Percentiles rank a stretch among this genome's conserved stretches.
These are phyloP conservation scores for Boletus smithii DNA, from an alignment of 1,284 basidiomycete genomes.

Conservation along the genomic window DNA sequence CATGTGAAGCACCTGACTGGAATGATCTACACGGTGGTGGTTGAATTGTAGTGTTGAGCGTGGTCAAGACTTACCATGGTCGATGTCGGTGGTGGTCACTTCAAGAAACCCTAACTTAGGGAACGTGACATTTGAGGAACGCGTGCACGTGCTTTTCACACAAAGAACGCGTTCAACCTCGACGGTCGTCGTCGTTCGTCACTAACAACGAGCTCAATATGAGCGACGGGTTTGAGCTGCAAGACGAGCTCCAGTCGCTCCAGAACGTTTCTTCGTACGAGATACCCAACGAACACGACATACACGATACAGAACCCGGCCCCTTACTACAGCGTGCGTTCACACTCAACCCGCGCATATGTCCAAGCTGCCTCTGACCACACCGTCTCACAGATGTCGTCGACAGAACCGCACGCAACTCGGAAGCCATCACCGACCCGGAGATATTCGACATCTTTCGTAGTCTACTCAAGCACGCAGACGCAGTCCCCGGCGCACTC, in stretches of 20 bases:
- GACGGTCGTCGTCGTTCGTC: too few species aligned
- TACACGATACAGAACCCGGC: constrained; percentile 37
- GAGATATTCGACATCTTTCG: constrained; percentile 78
- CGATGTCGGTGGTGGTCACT: neutral
- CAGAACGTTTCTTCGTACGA: constrained; percentile 42
- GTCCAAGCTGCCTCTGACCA: constrained; percentile 4
- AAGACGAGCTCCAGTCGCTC: constrained; percentile 50
- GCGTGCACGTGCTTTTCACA: constrained; percentile 21
- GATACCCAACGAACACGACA: constrained; percentile 49
- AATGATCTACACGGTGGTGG: constrained; percentile 62
- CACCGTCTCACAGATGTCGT: constrained; percentile 62
- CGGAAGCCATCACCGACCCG: constrained; percentile 62
- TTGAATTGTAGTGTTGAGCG: neutral
- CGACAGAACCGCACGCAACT: constrained; percentile 67
- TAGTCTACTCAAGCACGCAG: constrained; percentile 70
- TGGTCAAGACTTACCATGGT: constrained; percentile 26
- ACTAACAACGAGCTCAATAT: too few species aligned
- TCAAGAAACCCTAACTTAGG: neutral
- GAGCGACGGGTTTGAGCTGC: constrained; percentile 41
- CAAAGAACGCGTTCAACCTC: too few species aligned
- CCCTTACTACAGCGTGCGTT: constrained; percentile 37
- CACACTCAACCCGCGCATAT: neutral
- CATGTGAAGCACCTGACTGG: constrained; percentile 89
- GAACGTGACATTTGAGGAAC: constrained; percentile 14
- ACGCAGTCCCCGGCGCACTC: constrained; percentile 52